phyloP scores from a whole-genome alignment of 345 rosid genomes.

The Odontarrhena argentea region DNA sequence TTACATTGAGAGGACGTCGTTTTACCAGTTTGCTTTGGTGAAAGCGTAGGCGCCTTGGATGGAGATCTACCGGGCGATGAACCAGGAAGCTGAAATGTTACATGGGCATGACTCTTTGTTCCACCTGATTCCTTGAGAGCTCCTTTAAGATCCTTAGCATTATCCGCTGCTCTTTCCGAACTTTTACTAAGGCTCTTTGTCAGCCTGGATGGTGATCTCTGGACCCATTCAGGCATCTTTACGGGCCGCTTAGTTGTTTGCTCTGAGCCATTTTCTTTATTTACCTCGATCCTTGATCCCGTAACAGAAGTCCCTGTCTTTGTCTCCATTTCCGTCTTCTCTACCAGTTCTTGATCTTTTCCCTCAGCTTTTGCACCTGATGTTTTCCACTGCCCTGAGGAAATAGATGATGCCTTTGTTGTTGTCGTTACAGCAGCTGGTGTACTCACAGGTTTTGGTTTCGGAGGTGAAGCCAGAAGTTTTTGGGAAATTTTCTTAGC shows the following conservation, averaged over 20 bases:
- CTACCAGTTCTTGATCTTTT: conserved; percentile 22
- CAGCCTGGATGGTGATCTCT: conserved; percentile 5
- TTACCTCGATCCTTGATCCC: conserved; percentile 2
- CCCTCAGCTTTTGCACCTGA: conserved; percentile 4
- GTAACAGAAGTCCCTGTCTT: conserved; percentile 15
- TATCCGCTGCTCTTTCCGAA: neutral
- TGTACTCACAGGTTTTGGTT: conserved; percentile 12
- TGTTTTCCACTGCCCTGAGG: conserved; percentile 14
- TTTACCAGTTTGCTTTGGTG: conserved; percentile 34
- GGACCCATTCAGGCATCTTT: conserved; percentile 32
- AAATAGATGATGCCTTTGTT: conserved; percentile 8
- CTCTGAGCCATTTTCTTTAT: conserved; percentile 23
- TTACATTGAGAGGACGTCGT: conserved; percentile 11
- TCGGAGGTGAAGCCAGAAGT: conserved; percentile 14
- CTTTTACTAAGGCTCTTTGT: conserved; percentile 22
- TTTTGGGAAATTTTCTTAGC: conserved; percentile 25
- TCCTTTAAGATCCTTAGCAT: conserved; percentile 33
- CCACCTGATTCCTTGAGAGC: conserved; percentile 31
- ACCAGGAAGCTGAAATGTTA: conserved; percentile 36
- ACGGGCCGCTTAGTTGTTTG: conserved; percentile 12
- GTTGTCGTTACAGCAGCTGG: neutral
- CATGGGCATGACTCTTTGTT: conserved; percentile 34
- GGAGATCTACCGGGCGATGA: conserved; percentile 26
- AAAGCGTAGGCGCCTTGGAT: conserved; percentile 1
- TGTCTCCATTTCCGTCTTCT: conserved; percentile 1